These are phyloP conservation scores for Fagus sylvatica DNA, from an alignment of 306 rosid genomes.

Conservation along the genomic window DNA sequence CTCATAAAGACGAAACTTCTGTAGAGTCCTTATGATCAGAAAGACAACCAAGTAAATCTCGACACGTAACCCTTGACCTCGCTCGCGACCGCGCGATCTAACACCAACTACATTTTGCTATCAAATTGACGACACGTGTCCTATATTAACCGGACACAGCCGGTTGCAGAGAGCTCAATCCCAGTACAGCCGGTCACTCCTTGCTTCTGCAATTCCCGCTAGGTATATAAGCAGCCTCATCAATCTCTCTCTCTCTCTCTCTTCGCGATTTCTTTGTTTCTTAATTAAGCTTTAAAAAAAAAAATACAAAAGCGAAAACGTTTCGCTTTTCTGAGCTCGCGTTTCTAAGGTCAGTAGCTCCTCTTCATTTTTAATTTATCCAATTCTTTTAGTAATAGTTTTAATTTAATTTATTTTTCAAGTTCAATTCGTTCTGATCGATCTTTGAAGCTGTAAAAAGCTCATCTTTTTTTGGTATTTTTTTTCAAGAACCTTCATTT, in stretches of 20 bases:
- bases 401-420: neutral
- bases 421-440: constrained; percentile 37
- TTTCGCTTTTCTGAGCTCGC: constrained; percentile 28
- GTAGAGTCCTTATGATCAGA: constrained; percentile 13
- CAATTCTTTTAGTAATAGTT: neutral
- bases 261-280: constrained; percentile 18
- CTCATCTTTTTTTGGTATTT: neutral
- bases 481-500: neutral
- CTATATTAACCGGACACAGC: constrained; percentile 18
- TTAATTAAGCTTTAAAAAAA: constrained; percentile 1
- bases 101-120: constrained; percentile 27
- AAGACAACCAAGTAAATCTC: neutral
- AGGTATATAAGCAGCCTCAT: constrained; percentile 30
- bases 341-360: constrained; percentile 56
- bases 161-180: constrained; percentile 29
- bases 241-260: neutral
- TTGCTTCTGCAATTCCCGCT: constrained; percentile 42
- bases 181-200: constrained; percentile 44
- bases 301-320: neutral
- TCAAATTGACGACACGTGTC: constrained; percentile 30
- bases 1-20: neutral
- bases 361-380: neutral
- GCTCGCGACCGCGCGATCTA: constrained; percentile 36
- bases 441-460: constrained; percentile 37
- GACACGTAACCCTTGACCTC: constrained; percentile 29